Evolutionary conservation across 768 basidiomycete species (phyloP).

Genomic region (Leccinellum luteum): DNA sequence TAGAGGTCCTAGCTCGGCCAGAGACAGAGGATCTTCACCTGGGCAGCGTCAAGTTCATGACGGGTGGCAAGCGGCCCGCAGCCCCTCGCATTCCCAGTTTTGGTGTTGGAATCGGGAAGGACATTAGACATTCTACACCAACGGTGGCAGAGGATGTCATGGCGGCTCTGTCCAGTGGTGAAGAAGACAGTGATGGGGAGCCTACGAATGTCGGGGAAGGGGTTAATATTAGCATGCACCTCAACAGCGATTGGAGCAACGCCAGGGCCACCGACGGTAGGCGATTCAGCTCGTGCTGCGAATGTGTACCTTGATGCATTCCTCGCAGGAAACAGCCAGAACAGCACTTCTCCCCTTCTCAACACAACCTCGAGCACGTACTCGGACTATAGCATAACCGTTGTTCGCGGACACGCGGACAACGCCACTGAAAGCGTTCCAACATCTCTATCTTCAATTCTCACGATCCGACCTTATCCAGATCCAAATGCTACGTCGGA

Average conservation of each 20-base stretch:
- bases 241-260: conserved; percentile 46
- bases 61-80: conserved; percentile 55
- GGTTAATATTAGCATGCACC: conserved; percentile 46
- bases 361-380: conserved; percentile 41
- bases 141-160: conserved; percentile 36
- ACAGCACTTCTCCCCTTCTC: conserved; percentile 57
- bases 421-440: conserved; percentile 40
- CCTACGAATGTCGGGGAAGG: conserved; percentile 57
- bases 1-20: conserved; percentile 70
- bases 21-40: conserved; percentile 73
- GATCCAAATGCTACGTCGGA: conserved; percentile 47
- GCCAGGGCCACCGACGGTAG: conserved; percentile 35
- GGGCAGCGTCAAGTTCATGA: conserved; percentile 83
- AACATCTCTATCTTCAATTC: conserved; percentile 66
- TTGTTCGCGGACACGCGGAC: conserved; percentile 50
- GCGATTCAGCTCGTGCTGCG: conserved; percentile 4
- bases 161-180: conserved; percentile 37
- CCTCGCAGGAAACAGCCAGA: conserved; percentile 34
- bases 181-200: conserved; percentile 65
- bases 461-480: conserved; percentile 62
- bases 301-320: conserved; percentile 13
- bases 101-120: conserved; percentile 65
- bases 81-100: conserved; percentile 87
- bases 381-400: conserved; percentile 70
- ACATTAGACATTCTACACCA: conserved; percentile 41